Conservation (phyloP, 257 asterid genomes). For the Buddleja alternifolia region DNA sequence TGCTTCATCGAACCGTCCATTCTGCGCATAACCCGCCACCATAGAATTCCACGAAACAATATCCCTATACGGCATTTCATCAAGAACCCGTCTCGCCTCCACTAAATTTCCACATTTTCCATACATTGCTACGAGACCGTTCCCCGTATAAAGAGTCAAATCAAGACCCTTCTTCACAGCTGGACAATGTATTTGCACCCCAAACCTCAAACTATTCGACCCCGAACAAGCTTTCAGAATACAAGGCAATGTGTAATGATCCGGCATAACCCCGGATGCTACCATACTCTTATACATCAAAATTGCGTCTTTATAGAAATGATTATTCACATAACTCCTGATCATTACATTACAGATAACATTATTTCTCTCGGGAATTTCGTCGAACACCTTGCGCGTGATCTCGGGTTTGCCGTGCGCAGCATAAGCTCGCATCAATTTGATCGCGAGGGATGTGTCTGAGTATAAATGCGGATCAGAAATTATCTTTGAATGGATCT, state of each 20-base stretch:
- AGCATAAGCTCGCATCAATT: slow-evolving; percentile 77
- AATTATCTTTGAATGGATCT: slow-evolving; percentile 61
- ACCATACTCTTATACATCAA: slow-evolving; percentile 55
- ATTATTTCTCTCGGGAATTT: slow-evolving; percentile 59
- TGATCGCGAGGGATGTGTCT: slow-evolving; percentile 60
- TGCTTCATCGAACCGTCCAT: slow-evolving; percentile 71
- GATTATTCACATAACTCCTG: slow-evolving; percentile 79
- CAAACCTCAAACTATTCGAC: slow-evolving; percentile 47
- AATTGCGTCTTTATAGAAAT: slow-evolving; percentile 55
- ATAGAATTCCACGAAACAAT: slow-evolving; percentile 87
- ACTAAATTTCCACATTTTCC: slow-evolving; percentile 78
- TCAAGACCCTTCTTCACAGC: slow-evolving; percentile 69
- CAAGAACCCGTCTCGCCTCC: slow-evolving; percentile 63
- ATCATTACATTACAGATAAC: slow-evolving; percentile 77
- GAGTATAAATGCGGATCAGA: slow-evolving; percentile 47
- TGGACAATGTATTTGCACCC: slow-evolving; percentile 67
- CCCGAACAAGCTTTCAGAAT: slow-evolving; percentile 81
- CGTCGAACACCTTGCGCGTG: slow-evolving; percentile 73
- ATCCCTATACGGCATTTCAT: slow-evolving; percentile 64
- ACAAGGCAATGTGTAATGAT: slow-evolving; percentile 83
- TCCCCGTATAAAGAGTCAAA: slow-evolving; percentile 62
- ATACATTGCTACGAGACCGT: slow-evolving; percentile 80
- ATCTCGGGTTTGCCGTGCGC: slow-evolving; percentile 50
- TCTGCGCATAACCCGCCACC: slow-evolving; percentile 75
- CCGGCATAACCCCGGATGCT: slow-evolving; percentile 50